phyloP scores from a whole-genome alignment of 352 stramenopile species.

The Pythium angustatum region DNA sequence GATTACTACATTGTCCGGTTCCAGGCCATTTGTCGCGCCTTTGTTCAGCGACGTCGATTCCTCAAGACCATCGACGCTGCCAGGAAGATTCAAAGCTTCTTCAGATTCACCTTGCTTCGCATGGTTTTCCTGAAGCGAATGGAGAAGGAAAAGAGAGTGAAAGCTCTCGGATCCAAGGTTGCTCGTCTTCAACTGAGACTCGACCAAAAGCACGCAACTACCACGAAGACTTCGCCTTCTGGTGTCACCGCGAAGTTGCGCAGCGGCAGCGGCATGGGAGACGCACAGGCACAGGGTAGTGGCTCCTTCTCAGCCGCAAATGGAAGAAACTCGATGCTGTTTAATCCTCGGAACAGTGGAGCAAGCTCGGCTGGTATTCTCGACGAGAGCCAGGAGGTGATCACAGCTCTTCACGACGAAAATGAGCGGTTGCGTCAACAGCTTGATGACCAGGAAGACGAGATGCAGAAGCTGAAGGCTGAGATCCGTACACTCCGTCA shows the following conservation, averaged over 20 bases:
- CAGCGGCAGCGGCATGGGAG: conserved; percentile 3
- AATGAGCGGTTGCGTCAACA: conserved; percentile 78
- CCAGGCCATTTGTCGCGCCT: conserved; percentile 67
- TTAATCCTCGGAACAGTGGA: conserved; percentile 51
- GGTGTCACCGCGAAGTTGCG: conserved; percentile 13
- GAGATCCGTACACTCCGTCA: conserved; percentile 82
- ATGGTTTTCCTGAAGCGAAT: conserved; percentile 78
- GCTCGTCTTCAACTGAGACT: conserved; percentile 39
- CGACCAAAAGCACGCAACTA: conserved; percentile 29
- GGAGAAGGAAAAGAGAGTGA: conserved; percentile 60
- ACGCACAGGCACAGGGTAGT: conserved; percentile 1
- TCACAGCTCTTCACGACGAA: conserved; percentile 80
- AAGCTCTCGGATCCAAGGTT: conserved; percentile 45
- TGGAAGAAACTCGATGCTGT: conserved; percentile 45
- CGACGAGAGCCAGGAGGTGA: conserved; percentile 86
- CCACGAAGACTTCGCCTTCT: conserved; percentile 27
- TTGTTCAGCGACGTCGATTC: conserved; percentile 54
- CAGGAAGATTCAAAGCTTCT: conserved; percentile 71
- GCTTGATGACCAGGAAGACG: conserved; percentile 68
- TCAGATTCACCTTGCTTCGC: conserved; percentile 71
- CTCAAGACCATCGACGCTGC: conserved; percentile 50
- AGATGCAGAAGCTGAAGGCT: conserved; percentile 75
- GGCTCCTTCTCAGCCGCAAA: conserved; percentile 16
- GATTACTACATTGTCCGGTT: conserved; percentile 76
- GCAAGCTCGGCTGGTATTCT: conserved; percentile 68